Evolutionary conservation across 352 stramenopile species (phyloP), one percentile per base, ranked within the genome.

Genomic region (Globisporangium apiculatum): DNA sequence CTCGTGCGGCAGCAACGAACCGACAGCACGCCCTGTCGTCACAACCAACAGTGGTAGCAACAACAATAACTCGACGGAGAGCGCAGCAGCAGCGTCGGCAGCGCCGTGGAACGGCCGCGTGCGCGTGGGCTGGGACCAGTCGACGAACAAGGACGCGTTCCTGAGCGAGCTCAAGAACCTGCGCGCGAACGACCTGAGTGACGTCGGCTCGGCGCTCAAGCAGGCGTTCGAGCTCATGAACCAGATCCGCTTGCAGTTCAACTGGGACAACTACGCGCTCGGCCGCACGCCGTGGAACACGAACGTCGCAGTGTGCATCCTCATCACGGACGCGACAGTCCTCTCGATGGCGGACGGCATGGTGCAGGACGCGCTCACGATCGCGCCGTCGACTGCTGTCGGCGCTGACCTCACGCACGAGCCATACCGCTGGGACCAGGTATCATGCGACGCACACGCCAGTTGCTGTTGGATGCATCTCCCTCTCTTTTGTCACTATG

Each of bases 161-260:
- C 66, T 93, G 24, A 58, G 66, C 50, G 83, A 94, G 56, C 73
- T 95, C 62, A 94, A 94, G 70, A 92, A 91, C 61, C 65, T 95
- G 37, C 75, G 75, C 45, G 82, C 86, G 24, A 88, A 67, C 1
- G 82, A 95, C 58, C 48, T 95, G 54, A 94, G 86, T 60, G 84
- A 94, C 57, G 58, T 94, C 7, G 84, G 86, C 46, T 63, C 66
- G 3, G 80, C 82, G 10, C 67, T 95, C 10, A 80, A 80, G 54
- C 83, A 92, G 58, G 83, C 83, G 17, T 91, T 92, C 45, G 83
- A 95, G 36, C 76, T 95, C 56, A 94, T 95, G 81, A 95, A 95
- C 63, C 86, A 92, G 67, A 89, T 93, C 62, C 85, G 85, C 0
- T 70, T 92, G 46, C 83, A 91, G 69, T 89, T 92, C 66, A 90